Percentiles rank a stretch among this genome's conserved stretches.
These are phyloP conservation scores for Ascoidea tarda DNA, from an alignment of 805 yeast species.

Conservation along the genomic window DNA sequence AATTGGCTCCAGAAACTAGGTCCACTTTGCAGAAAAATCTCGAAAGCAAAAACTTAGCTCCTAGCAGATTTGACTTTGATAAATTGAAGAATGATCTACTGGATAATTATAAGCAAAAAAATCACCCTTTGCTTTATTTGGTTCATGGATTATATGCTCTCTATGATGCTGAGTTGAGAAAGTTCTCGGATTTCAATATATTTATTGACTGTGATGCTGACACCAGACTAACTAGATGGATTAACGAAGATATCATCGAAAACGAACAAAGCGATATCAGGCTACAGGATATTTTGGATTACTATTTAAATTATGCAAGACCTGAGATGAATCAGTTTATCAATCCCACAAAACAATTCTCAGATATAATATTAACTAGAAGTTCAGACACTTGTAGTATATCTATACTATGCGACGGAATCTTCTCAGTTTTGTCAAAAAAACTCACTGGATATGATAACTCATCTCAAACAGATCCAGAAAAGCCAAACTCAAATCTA, in stretches of 20 bases:
- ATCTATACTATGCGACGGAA: slow-evolving; percentile 48
- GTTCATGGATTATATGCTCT: slow-evolving; percentile 75
- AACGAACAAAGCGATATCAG: slow-evolving; percentile 12
- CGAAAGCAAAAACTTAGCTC: slow-evolving; percentile 1
- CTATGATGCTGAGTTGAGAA: slow-evolving; percentile 41
- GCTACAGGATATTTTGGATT: slow-evolving; percentile 19
- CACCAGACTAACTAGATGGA: slow-evolving; percentile 70
- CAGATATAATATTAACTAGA: slow-evolving; percentile 63
- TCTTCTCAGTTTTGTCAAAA: slow-evolving; percentile 23
- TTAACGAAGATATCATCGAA: slow-evolving; percentile 16
- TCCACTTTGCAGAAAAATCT: background rate
- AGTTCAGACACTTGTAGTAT: slow-evolving; percentile 52
- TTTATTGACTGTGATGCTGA: slow-evolving; percentile 81
- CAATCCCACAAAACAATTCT: slow-evolving; percentile 51
- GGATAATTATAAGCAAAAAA: background rate
- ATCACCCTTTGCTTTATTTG: slow-evolving; percentile 21
- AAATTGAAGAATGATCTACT: slow-evolving; percentile 2
- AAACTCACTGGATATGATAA: background rate
- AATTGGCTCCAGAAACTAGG: background rate
- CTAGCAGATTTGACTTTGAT: slow-evolving; percentile 6
- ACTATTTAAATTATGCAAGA: slow-evolving; percentile 42
- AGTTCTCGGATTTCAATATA: slow-evolving; percentile 47
- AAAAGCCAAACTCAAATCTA: no score
- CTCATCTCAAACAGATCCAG: no score
- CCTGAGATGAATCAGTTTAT: slow-evolving; percentile 57